Percentiles rank a stretch among this genome's conserved stretches.
These are phyloP conservation scores for Debaryomyces subglobosus DNA, from an alignment of 1,139 yeast species.

Conservation along the genomic window DNA sequence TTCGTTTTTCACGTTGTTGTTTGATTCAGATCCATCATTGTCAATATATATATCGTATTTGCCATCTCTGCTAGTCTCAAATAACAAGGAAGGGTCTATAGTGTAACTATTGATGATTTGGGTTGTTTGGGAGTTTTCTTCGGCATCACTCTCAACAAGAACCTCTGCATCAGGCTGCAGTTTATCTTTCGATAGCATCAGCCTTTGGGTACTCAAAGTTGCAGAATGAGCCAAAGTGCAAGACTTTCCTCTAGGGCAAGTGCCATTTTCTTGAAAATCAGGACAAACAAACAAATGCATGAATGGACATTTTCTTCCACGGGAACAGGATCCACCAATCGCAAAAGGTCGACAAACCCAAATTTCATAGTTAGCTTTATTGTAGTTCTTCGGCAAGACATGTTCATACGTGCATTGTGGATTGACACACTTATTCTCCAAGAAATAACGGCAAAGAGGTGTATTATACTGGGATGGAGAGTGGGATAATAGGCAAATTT, in stretches of 20 bases:
- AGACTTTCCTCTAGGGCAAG: constrained; percentile 52
- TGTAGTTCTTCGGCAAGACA: constrained; percentile 34
- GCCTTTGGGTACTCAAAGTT: constrained; percentile 32
- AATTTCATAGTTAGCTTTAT: constrained; percentile 43
- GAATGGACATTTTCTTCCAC: constrained; percentile 60
- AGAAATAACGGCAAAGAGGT: constrained; percentile 62
- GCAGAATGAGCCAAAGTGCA: constrained; percentile 55
- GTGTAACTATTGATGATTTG: constrained; percentile 37
- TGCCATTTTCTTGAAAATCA: constrained; percentile 63
- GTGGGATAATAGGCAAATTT: constrained; percentile 62
- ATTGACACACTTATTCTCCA: constrained; percentile 56
- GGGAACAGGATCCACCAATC: constrained; percentile 65
- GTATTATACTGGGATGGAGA: constrained; percentile 61
- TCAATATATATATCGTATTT: constrained; percentile 35
- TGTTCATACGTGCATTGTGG: constrained; percentile 58
- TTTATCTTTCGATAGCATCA: constrained; percentile 25
- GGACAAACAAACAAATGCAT: constrained; percentile 71
- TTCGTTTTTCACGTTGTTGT: constrained; percentile 11
- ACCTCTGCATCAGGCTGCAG: constrained; percentile 30
- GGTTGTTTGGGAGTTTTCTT: constrained; percentile 16
- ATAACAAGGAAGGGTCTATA: constrained; percentile 32
- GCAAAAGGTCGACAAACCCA: constrained; percentile 70
- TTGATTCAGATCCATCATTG: constrained; percentile 10
- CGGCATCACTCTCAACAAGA: constrained; percentile 29
- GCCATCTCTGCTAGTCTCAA: constrained; percentile 24